Evolutionary conservation across 345 rosid genomes (phyloP).

Genomic region (Litchi chinensis): DNA sequence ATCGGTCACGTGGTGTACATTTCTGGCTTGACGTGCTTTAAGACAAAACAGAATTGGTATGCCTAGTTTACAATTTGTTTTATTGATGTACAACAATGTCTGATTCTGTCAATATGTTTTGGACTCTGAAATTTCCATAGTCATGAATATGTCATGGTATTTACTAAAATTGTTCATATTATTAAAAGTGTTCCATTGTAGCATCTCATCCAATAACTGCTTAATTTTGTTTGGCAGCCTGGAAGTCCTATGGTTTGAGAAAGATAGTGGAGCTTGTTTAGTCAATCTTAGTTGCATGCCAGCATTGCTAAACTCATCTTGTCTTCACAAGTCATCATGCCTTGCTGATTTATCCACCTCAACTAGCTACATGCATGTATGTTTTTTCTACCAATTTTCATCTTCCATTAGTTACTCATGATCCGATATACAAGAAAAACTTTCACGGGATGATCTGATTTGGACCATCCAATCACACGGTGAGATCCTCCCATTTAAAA

Average conservation of each 20-base stretch:
- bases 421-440: neutral
- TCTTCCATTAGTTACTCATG: neutral
- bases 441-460: neutral
- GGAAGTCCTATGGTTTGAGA: constrained; percentile 73
- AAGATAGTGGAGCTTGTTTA: constrained; percentile 55
- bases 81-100: neutral
- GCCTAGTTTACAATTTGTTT: constrained; percentile 13
- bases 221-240: constrained; percentile 53
- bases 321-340: constrained; percentile 62
- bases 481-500: too few species aligned
- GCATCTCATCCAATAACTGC: constrained; percentile 9
- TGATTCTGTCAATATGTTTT: neutral
- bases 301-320: constrained; percentile 79
- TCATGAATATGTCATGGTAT: neutral
- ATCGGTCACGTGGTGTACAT: constrained; percentile 69
- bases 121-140: neutral
- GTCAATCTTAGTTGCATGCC: constrained; percentile 83
- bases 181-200: neutral
- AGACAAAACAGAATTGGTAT: constrained; percentile 53
- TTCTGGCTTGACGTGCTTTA: constrained; percentile 79
- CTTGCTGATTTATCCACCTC: constrained; percentile 56
- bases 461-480: neutral
- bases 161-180: neutral
- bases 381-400: constrained; percentile 17
- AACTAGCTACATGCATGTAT: constrained; percentile 49